A percentile compares a stretch with the other conserved stretches of the same genome.
Conservation (phyloP, 495 filamentous ascomycete species). For the Thermothielavioides terrestris region DNA sequence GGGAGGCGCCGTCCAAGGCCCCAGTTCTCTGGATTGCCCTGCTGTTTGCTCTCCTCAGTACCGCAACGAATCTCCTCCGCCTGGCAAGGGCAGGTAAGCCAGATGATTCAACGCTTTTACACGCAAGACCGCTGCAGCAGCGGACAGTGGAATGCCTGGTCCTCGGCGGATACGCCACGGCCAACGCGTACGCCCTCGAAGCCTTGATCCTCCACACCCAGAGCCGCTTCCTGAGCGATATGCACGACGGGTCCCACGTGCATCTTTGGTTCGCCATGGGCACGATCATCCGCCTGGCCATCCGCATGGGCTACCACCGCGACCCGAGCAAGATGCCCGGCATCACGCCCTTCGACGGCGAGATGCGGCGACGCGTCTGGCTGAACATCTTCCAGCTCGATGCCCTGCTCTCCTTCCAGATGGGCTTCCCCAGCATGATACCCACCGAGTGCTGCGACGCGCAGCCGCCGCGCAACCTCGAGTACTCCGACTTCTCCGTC, state of each 20-base stretch:
- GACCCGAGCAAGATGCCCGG: not conserved
- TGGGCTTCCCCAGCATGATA: conserved; percentile 3
- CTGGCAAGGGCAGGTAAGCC: not conserved
- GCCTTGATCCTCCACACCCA: not conserved
- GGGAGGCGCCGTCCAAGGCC: not conserved
- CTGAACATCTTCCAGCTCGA: not conserved
- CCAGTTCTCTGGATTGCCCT: not conserved
- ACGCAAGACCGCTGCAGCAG: not conserved
- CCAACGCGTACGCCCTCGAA: not conserved
- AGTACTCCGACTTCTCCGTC: not conserved
- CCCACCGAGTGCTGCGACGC: not conserved
- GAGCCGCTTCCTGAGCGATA: not conserved
- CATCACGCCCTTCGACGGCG: not conserved
- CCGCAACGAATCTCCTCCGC: not conserved
- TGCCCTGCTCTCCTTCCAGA: not conserved
- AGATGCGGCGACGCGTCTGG: conserved; percentile 1
- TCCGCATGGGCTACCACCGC: conserved; percentile 3
- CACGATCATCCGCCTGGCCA: not conserved
- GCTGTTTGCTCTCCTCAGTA: not conserved
- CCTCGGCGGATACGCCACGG: not conserved
- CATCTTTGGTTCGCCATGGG: not conserved
- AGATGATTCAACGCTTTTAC: not conserved
- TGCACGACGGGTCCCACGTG: not conserved
- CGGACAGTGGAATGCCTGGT: not conserved
- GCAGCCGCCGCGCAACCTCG: not conserved